Evolutionary conservation across 129 eudicot species (phyloP), one percentile per base, ranked within the genome.

Genomic region (Calendula officinalis): DNA sequence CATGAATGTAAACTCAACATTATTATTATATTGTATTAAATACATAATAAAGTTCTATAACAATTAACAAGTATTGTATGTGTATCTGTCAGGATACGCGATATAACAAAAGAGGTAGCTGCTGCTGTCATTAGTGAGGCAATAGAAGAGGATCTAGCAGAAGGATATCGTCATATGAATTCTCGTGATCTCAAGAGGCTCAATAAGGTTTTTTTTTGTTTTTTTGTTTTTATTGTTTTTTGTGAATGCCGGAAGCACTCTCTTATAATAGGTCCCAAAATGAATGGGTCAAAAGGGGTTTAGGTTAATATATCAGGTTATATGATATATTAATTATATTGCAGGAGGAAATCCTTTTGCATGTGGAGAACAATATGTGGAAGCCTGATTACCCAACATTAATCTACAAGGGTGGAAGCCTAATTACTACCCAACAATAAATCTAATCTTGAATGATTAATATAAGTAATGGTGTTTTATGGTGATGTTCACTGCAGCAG

Each of bases 91-190:
- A 92, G 99, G 53, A 92, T 92, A 79, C 96, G 96, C 10, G 95
- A 92, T 60, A 88, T 92, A 71, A 92, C 99, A 40, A 92, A 83
- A 75, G 70, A 65, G 62, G 81, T 92, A 70, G 99, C 99, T 64
- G 87, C 83, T 63, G 96, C 99, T 40, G 96, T 88, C 60, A 62
- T 92, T 33, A 68, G 69, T 66, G 99, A 92, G 82, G 99, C 99
- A 63, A 63, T 85, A 63, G 87, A 79, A 67, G 99, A 92, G 68
- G 92, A 80, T 69, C 72, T 92, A 64, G 96, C 87, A 39, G 99
- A 88, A 80, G 99, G 99, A 56, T 88, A 92, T 73, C 96, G 96
- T 56, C 89, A 73, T 43, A 83, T 88, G 89, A 92, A 74, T 51
- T 70, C 69, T 60, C 91, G 92, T 32, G 96, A 92, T 60, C 79